Evolutionary conservation across 2,329 filamentous ascomycete species (phyloP).

Genomic region (Mollisiaceae sp.): DNA sequence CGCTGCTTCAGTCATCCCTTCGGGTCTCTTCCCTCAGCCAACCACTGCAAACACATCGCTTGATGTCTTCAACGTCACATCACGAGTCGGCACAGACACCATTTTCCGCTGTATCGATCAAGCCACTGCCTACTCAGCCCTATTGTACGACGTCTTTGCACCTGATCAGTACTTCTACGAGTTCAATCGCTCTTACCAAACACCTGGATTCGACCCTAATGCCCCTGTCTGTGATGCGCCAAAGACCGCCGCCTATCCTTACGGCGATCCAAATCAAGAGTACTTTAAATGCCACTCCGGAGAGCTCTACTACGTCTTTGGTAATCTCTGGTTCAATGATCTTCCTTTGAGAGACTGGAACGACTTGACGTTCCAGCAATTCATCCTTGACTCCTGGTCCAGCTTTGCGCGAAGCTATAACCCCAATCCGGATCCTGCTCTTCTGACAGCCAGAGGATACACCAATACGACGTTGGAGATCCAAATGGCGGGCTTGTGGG

Average conservation of each 20-base stretch:
- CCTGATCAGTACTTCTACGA: slow-evolving; percentile 43
- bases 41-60: slow-evolving; percentile 26
- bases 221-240: slow-evolving; percentile 37
- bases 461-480: slow-evolving; percentile 32
- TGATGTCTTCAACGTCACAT: slow-evolving; percentile 42
- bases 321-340: slow-evolving; percentile 37
- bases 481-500: slow-evolving; percentile 33
- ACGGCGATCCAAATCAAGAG: slow-evolving; percentile 40
- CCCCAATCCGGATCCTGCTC: slow-evolving; percentile 32
- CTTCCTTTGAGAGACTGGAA: slow-evolving; percentile 40
- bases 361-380: slow-evolving; percentile 39
- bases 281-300: slow-evolving; percentile 47
- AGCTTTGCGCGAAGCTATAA: slow-evolving; percentile 37
- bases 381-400: slow-evolving; percentile 38
- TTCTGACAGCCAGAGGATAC: slow-evolving; percentile 36
- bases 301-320: slow-evolving; percentile 43
- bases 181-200: slow-evolving; percentile 45
- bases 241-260: slow-evolving; percentile 35
- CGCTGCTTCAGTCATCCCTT: slow-evolving; percentile 16
- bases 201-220: slow-evolving; percentile 28
- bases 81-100: slow-evolving; percentile 39
- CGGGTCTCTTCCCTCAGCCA: slow-evolving; percentile 31
- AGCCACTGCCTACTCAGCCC: slow-evolving; percentile 39
- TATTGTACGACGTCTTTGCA: slow-evolving; percentile 36
- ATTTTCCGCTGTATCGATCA: slow-evolving; percentile 41